phyloP scores from a whole-genome alignment of 1,284 basidiomycete genomes.

The Calocybe gambosa region DNA sequence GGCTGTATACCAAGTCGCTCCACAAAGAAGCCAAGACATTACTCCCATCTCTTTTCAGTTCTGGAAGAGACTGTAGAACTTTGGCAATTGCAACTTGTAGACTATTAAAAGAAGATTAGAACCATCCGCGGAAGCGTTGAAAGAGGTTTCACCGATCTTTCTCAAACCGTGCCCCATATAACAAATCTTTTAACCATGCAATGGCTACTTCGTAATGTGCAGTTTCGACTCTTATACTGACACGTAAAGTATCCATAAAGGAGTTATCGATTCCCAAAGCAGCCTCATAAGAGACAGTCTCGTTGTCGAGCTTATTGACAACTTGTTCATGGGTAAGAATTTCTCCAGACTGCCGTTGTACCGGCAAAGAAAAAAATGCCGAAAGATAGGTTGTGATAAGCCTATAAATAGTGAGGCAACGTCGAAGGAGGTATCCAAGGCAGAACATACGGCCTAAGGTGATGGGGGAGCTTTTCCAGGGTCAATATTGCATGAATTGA shows the following conservation, averaged over 20 bases:
- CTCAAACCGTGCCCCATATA: constrained; percentile 81
- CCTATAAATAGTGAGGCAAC: constrained; percentile 29
- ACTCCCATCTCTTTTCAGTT: constrained; percentile 87
- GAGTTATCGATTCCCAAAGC: constrained; percentile 63
- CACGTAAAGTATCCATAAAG: constrained; percentile 73
- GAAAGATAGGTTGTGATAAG: constrained; percentile 81
- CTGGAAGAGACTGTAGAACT: constrained; percentile 87
- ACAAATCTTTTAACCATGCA: constrained; percentile 83
- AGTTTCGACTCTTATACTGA: constrained; percentile 83
- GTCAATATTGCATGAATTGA: constrained; percentile 79
- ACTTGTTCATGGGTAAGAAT: constrained; percentile 84
- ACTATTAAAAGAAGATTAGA: constrained; percentile 32
- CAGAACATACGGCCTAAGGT: constrained; percentile 65
- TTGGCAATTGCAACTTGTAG: constrained; percentile 86
- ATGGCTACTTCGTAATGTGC: constrained; percentile 79
- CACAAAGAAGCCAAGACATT: constrained; percentile 75
- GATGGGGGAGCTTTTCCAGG: constrained; percentile 61
- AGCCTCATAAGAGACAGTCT: constrained; percentile 86
- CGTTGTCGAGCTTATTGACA: constrained; percentile 83
- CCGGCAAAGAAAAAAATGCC: constrained; percentile 87
- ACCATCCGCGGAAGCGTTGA: background rate
- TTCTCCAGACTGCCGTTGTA: constrained; percentile 67
- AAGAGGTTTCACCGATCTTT: constrained; percentile 66
- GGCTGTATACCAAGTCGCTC: constrained; percentile 63
- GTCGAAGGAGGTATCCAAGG: background rate